Conservation (phyloP, 2,329 filamentous ascomycete species). For the Colletotrichum sansevieriae region DNA sequence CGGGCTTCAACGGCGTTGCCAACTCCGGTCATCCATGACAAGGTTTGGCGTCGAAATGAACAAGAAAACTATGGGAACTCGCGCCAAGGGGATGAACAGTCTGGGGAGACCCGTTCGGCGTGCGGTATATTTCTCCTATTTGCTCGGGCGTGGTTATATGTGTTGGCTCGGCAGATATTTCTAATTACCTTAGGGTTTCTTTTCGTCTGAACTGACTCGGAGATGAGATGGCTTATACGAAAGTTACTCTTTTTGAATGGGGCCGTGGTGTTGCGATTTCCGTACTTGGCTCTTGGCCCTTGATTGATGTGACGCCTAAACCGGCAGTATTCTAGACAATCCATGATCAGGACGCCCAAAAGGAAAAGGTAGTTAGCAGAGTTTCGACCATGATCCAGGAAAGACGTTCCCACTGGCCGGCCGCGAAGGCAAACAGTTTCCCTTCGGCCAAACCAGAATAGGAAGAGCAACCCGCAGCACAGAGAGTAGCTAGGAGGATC, state of each 20-base stretch:
- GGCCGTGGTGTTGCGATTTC: neutral
- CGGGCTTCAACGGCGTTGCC: slow-evolving; percentile 11
- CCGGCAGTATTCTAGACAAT: neutral
- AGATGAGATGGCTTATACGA: slow-evolving; percentile 19
- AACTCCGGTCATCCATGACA: slow-evolving; percentile 29
- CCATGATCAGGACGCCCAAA: neutral
- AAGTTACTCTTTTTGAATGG: neutral
- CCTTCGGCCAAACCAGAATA: too few relatives aligned
- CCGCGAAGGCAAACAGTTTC: too few relatives aligned
- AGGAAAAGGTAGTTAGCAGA: neutral
- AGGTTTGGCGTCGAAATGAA: slow-evolving; percentile 21
- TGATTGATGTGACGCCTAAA: neutral
- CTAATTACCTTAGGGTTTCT: neutral
- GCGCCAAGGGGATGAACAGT: slow-evolving; percentile 22
- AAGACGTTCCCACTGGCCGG: neutral
- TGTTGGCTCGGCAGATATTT: slow-evolving; percentile 10
- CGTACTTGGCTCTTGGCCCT: neutral
- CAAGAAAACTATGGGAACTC: slow-evolving; percentile 19
- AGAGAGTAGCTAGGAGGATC: neutral
- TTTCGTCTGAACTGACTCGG: slow-evolving; percentile 33
- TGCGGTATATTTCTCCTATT: neutral
- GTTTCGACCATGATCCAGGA: neutral
- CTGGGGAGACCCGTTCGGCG: slow-evolving; percentile 13
- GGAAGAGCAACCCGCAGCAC: too few relatives aligned
- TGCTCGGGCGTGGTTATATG: neutral